These are phyloP conservation scores for Apiospora kogelbergensis DNA, from an alignment of 2,329 filamentous ascomycete species.

Conservation along the genomic window DNA sequence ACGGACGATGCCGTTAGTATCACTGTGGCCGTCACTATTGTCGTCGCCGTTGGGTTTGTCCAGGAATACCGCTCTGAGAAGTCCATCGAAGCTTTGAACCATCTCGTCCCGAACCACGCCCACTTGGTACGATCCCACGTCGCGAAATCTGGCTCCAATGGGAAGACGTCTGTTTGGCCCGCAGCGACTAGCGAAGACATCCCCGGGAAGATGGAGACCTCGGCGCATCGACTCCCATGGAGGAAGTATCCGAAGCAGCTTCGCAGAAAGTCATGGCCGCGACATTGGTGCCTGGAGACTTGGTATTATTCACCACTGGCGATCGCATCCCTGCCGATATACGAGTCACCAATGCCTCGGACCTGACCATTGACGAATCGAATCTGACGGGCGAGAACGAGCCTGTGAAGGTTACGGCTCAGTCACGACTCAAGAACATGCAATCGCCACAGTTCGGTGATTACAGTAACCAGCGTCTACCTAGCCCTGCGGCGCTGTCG, in stretches of 20 bases:
- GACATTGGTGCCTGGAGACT: constrained; percentile 86
- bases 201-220: constrained; percentile 37
- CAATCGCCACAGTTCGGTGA: constrained; percentile 25
- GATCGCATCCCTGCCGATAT: constrained; percentile 97
- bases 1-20: constrained; percentile 95
- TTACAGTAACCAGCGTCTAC: constrained; percentile 34
- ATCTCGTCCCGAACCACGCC: constrained; percentile 91
- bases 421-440: constrained; percentile 45
- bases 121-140: constrained; percentile 76
- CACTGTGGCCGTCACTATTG: constrained; percentile 92
- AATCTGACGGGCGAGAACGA: constrained; percentile 97
- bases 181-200: constrained; percentile 26
- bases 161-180: constrained; percentile 49
- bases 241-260: constrained; percentile 65
- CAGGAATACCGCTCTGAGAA: constrained; percentile 98
- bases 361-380: constrained; percentile 92
- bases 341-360: constrained; percentile 84
- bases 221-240: constrained; percentile 59
- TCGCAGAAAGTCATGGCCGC: constrained; percentile 85
- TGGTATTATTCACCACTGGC: constrained; percentile 92
- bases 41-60: constrained; percentile 92
- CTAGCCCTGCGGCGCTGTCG: constrained; percentile 44
- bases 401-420: constrained; percentile 76
- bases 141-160: constrained; percentile 32
- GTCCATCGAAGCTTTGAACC: constrained; percentile 90